These are phyloP conservation scores for Pholiota adiposa DNA, from an alignment of 1,284 basidiomycete species.

Conservation along the genomic window DNA sequence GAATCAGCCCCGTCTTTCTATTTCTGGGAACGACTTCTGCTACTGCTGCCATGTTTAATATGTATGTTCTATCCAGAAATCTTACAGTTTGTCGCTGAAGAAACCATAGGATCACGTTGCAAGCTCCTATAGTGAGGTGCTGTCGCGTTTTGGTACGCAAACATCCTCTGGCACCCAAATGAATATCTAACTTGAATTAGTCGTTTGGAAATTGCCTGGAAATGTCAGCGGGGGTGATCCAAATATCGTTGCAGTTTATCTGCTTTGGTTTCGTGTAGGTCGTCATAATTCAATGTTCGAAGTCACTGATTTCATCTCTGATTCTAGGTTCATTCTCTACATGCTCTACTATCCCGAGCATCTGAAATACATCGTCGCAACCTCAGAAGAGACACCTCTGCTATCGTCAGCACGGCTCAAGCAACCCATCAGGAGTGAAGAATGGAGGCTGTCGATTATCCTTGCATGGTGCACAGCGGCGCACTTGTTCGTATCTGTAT, in stretches of 20 bases:
- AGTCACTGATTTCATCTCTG: background rate
- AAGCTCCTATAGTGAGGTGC: slow-evolving; percentile 87
- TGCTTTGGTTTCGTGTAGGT: slow-evolving; percentile 87
- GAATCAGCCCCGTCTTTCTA: slow-evolving; percentile 93
- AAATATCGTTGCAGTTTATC: slow-evolving; percentile 86
- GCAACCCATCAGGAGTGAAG: slow-evolving; percentile 55
- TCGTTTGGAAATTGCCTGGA: slow-evolving; percentile 78
- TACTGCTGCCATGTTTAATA: slow-evolving; percentile 82
- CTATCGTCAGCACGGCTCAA: slow-evolving; percentile 47
- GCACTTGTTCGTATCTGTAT: slow-evolving; percentile 76
- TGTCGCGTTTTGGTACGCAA: slow-evolving; percentile 74
- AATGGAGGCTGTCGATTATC: slow-evolving; percentile 79
- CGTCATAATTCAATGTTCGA: background rate
- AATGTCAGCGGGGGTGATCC: slow-evolving; percentile 82
- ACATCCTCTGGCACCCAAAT: background rate
- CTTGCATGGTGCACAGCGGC: slow-evolving; percentile 74
- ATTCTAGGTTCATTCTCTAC: slow-evolving; percentile 82
- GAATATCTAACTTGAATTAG: slow-evolving; percentile 42
- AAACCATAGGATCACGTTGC: slow-evolving; percentile 73
- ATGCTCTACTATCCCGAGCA: slow-evolving; percentile 90
- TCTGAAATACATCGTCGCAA: slow-evolving; percentile 65
- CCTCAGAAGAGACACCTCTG: slow-evolving; percentile 46
- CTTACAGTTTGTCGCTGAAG: background rate
- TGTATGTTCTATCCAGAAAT: slow-evolving; percentile 47
- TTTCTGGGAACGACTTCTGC: slow-evolving; percentile 88